Evolutionary conservation across 352 stramenopile genomes (phyloP).

Genomic region (Phytophthora sansomeana): DNA sequence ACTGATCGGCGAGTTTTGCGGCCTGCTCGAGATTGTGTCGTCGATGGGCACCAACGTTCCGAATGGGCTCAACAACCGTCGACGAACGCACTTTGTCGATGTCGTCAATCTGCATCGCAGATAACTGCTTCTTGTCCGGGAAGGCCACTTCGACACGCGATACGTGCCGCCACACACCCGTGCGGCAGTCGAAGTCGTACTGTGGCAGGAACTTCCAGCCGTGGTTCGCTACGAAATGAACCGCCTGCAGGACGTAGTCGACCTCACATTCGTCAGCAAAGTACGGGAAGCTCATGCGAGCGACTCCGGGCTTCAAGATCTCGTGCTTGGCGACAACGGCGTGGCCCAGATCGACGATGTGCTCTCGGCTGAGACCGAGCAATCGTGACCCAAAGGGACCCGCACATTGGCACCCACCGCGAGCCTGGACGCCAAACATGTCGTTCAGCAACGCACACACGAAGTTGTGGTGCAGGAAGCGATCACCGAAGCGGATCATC

Average conservation of each 20-base stretch:
- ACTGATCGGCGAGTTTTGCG: conserved; percentile 23
- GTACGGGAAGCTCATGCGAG: conserved; percentile 93
- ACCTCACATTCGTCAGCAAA: conserved; percentile 84
- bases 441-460: conserved; percentile 98
- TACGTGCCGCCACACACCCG: conserved; percentile 90
- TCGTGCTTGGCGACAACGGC: conserved; percentile 92
- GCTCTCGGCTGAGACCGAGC: conserved; percentile 86
- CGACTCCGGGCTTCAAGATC: conserved; percentile 95
- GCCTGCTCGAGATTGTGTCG: conserved; percentile 32
- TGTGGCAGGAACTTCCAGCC: conserved; percentile 94
- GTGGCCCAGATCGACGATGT: conserved; percentile 76
- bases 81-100: conserved; percentile 9
- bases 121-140: conserved; percentile 30
- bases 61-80: conserved; percentile 13
- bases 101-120: conserved; percentile 25
- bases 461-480: conserved; percentile 98
- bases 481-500: conserved; percentile 84
- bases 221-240: conserved; percentile 94
- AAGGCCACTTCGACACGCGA: conserved; percentile 24
- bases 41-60: conserved; percentile 20
- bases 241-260: conserved; percentile 94
- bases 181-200: conserved; percentile 96
- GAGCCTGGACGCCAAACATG: conserved; percentile 94
- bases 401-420: conserved; percentile 80
- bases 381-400: conserved; percentile 94